These are phyloP conservation scores for Terfezia boudieri DNA, from an alignment of 495 filamentous ascomycete species.

Conservation along the genomic window DNA sequence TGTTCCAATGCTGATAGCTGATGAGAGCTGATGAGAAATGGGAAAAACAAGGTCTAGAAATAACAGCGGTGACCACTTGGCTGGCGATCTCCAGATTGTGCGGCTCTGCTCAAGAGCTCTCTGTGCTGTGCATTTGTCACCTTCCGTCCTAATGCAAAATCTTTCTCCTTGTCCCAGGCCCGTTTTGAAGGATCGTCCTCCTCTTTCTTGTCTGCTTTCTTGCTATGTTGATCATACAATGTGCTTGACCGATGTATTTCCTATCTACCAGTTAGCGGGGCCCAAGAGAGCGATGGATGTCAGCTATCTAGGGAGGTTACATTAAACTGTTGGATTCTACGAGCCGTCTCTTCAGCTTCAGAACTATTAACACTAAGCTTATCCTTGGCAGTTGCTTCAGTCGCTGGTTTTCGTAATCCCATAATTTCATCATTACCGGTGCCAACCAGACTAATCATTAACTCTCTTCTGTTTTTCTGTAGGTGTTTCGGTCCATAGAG, in stretches of 20 bases:
- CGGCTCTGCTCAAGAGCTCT: conserved; percentile 59
- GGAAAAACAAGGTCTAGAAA: no score
- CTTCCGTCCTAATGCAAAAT: conserved; percentile 56
- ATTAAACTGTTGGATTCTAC: conserved; percentile 36
- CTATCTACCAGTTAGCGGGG: conserved; percentile 17
- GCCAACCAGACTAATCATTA: no score
- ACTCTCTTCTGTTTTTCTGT: conserved; percentile 66
- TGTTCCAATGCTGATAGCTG: no score
- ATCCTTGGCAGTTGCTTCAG: conserved; percentile 15
- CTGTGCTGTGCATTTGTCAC: conserved; percentile 51
- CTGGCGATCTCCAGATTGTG: conserved; percentile 50
- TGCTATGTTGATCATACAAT: conserved; percentile 40
- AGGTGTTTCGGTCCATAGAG: conserved; percentile 80
- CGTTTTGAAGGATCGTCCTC: conserved; percentile 82
- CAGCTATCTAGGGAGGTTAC: conserved; percentile 18
- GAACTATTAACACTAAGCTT: conserved; percentile 16
- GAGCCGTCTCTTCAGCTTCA: conserved; percentile 28
- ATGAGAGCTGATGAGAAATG: no score
- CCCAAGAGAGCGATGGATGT: not conserved
- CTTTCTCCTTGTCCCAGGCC: conserved; percentile 83
- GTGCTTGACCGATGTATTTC: conserved; percentile 39
- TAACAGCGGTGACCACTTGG: no score
- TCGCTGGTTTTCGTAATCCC: conserved; percentile 33
- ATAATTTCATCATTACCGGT: conserved; percentile 78
- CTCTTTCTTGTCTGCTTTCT: conserved; percentile 28